Evolutionary conservation across 139 green algal genomes (phyloP).

Genomic region (Gonium pectorale): DNA sequence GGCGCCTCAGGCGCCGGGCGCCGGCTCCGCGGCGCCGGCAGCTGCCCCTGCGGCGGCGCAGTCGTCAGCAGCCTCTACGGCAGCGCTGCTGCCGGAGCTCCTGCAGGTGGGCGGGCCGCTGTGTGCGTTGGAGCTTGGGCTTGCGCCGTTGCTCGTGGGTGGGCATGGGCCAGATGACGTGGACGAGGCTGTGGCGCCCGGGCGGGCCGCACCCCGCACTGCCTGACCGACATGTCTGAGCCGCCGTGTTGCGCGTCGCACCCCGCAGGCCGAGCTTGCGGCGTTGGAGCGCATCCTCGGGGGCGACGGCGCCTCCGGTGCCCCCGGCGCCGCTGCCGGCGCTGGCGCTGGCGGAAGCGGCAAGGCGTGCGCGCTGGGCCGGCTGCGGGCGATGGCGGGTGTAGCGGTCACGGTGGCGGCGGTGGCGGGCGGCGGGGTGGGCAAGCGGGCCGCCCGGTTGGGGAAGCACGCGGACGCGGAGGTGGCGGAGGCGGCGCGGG

Average conservation of each 20-base stretch:
- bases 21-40: background rate
- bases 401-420: slow-evolving; percentile 20
- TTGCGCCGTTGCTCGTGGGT: background rate
- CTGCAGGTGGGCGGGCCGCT: background rate
- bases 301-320: background rate
- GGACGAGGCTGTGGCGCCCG: background rate
- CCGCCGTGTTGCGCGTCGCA: no score
- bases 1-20: background rate
- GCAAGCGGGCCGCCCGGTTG: background rate
- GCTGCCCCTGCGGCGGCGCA: background rate
- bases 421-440: slow-evolving; percentile 27
- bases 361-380: background rate
- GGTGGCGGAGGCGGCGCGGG: slow-evolving; percentile 34
- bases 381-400: background rate
- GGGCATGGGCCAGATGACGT: background rate
- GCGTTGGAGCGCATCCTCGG: background rate
- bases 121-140: background rate
- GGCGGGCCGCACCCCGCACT: no score
- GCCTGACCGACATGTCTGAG: no score
- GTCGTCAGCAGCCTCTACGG: background rate
- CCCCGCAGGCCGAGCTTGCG: background rate
- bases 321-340: background rate
- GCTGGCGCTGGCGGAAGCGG: no score
- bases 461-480: background rate
- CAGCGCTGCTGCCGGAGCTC: background rate